Base-by-base conservation (phyloP, 495 filamentous ascomycete species). In the Penicillium malachiteum region DNA sequence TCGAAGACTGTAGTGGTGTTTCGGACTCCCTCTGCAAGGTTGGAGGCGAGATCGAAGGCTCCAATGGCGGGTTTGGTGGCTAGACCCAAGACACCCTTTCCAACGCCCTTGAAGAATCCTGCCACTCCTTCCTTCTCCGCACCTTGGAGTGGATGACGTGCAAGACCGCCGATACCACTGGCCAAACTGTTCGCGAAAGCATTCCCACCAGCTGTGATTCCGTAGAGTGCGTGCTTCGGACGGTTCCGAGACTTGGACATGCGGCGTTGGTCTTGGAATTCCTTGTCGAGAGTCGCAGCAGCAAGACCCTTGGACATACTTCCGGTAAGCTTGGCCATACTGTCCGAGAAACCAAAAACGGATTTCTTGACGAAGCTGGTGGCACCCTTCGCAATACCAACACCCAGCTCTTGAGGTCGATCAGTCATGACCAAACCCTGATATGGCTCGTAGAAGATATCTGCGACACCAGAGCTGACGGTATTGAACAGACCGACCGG, bases 1-100 rank as follows among this genome's bases (percentile, higher is more conserved):
- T 98, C 94, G 67, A 98, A 98, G 35, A 98, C 93, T 0, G 95
- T 98, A 7, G 94, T 98, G 7, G 94, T 98, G 73, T 98, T 98
- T 62, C 93, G 91, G 39, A 98, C 92, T 53, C 94, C 94, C 75
- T 98, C 94, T 16, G 90, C 90, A 57, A 98, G 84, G 70, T 96
- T 97, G 63, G 91, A 96, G 0, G 94, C 94, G 57, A 98, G 85
- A 70, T 98, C 94, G 63, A 98, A 94, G 16, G 95, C 91, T 46
- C 95, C 94, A 54, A 98, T 95, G 12, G 92, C 95, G 1, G 94
- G 93, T 70, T 97, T 98, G 17, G 94, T 98, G 0, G 91, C 91
- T 7, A 97, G 72, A 5, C 94, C 94, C 13, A 97, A 77, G 13
- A 97, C 82, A 37, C 94, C 94, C 78, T 96, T 97, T 58, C 94